These are phyloP conservation scores for Triticum timopheevii DNA, from an alignment of 176 grass and related monocot species.

Conservation along the genomic window DNA sequence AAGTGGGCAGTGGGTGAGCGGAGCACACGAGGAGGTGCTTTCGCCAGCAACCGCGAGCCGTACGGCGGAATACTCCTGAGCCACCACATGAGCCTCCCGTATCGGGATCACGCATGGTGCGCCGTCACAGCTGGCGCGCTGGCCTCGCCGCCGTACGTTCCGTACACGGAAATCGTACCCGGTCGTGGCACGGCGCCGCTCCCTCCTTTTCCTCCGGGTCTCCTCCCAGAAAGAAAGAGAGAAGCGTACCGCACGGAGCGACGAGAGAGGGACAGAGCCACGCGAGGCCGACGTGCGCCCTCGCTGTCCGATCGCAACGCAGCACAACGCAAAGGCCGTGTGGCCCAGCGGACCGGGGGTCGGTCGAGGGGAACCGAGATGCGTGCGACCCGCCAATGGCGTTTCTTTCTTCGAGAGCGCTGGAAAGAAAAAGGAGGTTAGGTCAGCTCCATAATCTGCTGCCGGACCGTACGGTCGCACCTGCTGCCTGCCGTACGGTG, in stretches of 20 bases:
- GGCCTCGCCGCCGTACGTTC: background rate
- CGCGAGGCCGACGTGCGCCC: background rate
- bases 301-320: background rate
- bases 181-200: background rate
- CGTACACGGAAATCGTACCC: conserved; percentile 4
- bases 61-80: background rate
- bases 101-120: background rate
- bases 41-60: background rate
- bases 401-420: background rate
- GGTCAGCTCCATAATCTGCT: background rate
- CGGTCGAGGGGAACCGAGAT: background rate
- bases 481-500: background rate
- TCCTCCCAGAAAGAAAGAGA: background rate
- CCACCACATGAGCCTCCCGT: background rate
- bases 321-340: background rate
- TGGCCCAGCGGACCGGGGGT: background rate
- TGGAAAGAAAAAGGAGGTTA: background rate
- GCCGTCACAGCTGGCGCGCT: background rate
- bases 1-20: background rate
- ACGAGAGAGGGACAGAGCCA: background rate
- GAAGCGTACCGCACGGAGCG: no score
- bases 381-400: background rate
- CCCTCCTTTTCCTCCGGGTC: background rate
- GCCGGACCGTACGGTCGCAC: background rate
- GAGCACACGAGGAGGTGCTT: background rate